Evolutionary conservation across 2,329 filamentous ascomycete species (phyloP), one percentile per base, ranked within the genome.

Genomic region (Cordyceps pruinosa): DNA sequence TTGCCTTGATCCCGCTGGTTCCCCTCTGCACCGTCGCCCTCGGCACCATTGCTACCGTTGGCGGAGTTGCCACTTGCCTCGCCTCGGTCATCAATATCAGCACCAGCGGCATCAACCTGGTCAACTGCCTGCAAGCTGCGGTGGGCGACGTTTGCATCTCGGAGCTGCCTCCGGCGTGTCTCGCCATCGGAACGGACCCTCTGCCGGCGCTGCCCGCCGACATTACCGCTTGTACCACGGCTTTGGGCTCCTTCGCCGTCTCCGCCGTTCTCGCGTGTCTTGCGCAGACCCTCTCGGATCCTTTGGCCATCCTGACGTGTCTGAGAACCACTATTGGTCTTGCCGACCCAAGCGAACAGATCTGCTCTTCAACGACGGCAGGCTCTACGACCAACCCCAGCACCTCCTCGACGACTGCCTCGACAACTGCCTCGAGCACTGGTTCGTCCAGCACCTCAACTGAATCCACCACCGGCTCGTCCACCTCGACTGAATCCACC

Each of bases 21-120:
- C 58, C 59, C 3, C 32, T 54, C 6, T 62, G 62, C 57, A 58
- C 41, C 4, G 13, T 34, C 13, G 58, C 61, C 13, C 59, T 63
- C 5, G 61, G 62, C 17, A 56, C 39, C 5, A 59, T 46, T 39
- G 56, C 32, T n/a, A 37, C 28, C 19, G 58, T 55, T 12, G 56
- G 49, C 4, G 32, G 47, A 2, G 8, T 37, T 2, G 52, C 53
- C 2, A 51, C 45, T 1, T 62, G 59, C 28, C 52, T 61, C 15
- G 28, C 37, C 5, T 39, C 51, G 2, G 35, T 42, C 37, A 41
- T 60, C 17, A 42, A 30, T 19, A 8, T 60, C 47, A 28, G 23
- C 30, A 59, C 58, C 5, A 19, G n/a, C 5, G 57, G 57, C 2
- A 46, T 37, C 6, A 17, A 30, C 9, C 21, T 61, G 13, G 32